These are phyloP conservation scores for Clarkia xantiana DNA, from an alignment of 345 rosid genomes.

Conservation along the genomic window DNA sequence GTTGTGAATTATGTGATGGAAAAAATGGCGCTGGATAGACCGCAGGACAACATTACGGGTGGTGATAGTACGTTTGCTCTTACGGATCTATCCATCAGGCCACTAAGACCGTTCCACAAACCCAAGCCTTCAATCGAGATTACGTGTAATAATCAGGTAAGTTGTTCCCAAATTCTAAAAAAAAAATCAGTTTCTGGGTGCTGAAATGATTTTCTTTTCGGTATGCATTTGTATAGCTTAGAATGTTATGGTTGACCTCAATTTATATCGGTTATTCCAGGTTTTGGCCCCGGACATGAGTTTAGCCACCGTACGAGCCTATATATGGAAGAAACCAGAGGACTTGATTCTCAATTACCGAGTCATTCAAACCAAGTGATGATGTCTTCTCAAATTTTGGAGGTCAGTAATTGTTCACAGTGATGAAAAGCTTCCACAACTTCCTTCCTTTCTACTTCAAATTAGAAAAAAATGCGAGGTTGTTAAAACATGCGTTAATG, in stretches of 20 bases:
- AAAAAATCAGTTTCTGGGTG: not conserved
- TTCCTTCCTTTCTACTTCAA: not conserved
- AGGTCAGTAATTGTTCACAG: not conserved
- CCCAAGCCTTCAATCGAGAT: slow-evolving; percentile 4
- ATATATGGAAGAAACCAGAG: slow-evolving; percentile 92
- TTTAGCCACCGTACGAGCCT: slow-evolving; percentile 81
- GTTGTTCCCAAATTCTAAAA: not conserved
- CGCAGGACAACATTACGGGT: slow-evolving; percentile 37
- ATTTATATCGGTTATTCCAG: slow-evolving; percentile 20
- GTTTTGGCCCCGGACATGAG: slow-evolving; percentile 93
- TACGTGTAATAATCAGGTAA: slow-evolving; percentile 5
- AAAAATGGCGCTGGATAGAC: slow-evolving; percentile 74
- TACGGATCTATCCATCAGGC: not conserved
- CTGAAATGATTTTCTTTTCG: not conserved
- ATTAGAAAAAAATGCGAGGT: not conserved
- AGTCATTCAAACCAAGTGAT: slow-evolving; percentile 63
- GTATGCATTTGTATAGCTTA: slow-evolving; percentile 1
- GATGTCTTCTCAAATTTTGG: not conserved
- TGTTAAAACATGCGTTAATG: no score
- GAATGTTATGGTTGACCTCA: no score
- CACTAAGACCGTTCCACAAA: slow-evolving; percentile 3
- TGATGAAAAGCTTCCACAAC: not conserved
- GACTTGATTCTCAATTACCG: slow-evolving; percentile 87
- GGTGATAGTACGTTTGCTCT: slow-evolving; percentile 39
- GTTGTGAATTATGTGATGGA: slow-evolving; percentile 81